Percentiles rank a stretch among this genome's conserved stretches.
phyloP scores from a whole-genome alignment of 1,284 basidiomycete species.

The Fomes fomentarius region DNA sequence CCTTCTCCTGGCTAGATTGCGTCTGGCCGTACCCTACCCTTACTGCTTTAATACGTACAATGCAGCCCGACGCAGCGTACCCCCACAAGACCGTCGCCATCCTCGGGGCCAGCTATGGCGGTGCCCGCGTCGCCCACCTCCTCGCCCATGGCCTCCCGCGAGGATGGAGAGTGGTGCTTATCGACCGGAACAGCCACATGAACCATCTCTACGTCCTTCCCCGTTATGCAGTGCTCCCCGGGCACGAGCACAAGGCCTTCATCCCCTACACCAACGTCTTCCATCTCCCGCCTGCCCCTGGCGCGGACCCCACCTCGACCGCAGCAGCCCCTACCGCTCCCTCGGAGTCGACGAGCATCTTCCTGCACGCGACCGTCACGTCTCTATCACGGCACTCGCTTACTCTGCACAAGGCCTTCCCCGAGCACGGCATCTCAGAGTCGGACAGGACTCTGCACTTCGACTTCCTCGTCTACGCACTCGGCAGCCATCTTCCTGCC shows the following conservation, averaged over 20 bases:
- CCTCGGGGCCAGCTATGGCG: conserved; percentile 65
- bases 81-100: conserved; percentile 54
- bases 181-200: conserved; percentile 60
- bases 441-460: conserved; percentile 38
- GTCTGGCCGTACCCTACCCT: conserved; percentile 24
- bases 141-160: conserved; percentile 59
- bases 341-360: conserved; percentile 30
- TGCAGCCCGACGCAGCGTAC: background rate
- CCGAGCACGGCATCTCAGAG: conserved; percentile 43
- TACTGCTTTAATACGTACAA: conserved; percentile 24
- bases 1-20: conserved; percentile 16
- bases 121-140: conserved; percentile 56
- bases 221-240: conserved; percentile 63
- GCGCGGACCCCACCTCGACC: background rate
- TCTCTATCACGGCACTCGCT: conserved; percentile 47
- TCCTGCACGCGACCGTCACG: conserved; percentile 52
- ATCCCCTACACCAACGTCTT: conserved; percentile 64
- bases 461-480: conserved; percentile 61
- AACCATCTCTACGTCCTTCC: conserved; percentile 64
- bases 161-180: conserved; percentile 68
- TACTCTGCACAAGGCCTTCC: conserved; percentile 50
- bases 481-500: conserved; percentile 57
- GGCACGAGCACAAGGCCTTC: conserved; percentile 76
- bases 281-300: conserved; percentile 17
- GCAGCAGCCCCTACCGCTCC: background rate